phyloP scores from a whole-genome alignment of 495 filamentous ascomycete species.

The Penicillium cosmopolitanum region DNA sequence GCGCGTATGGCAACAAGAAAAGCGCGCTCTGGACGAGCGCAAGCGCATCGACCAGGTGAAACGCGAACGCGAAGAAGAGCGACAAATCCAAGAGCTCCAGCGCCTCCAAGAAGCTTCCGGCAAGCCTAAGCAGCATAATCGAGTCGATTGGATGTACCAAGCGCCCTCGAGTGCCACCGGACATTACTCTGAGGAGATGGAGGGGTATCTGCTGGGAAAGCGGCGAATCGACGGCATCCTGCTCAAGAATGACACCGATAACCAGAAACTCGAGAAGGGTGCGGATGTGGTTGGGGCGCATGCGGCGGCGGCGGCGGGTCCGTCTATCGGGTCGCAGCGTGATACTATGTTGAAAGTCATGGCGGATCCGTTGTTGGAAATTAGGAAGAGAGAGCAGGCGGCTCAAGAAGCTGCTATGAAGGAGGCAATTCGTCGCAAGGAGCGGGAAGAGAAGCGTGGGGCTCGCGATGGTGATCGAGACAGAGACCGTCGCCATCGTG shows the following conservation, averaged over 20 bases:
- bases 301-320: slow-evolving; percentile 60
- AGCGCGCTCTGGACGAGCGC: slow-evolving; percentile 92
- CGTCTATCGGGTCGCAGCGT: slow-evolving; percentile 63
- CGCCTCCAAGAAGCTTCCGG: slow-evolving; percentile 88
- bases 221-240: slow-evolving; percentile 80
- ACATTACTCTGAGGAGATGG: slow-evolving; percentile 89
- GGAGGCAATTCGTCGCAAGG: slow-evolving; percentile 71
- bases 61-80: slow-evolving; percentile 93
- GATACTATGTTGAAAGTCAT: slow-evolving; percentile 84
- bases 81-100: slow-evolving; percentile 88
- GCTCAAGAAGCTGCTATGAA: slow-evolving; percentile 89
- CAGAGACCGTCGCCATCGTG: slow-evolving; percentile 25
- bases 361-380: slow-evolving; percentile 87
- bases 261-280: slow-evolving; percentile 80
- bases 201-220: slow-evolving; percentile 92
- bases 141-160: slow-evolving; percentile 98
- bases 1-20: slow-evolving; percentile 83
- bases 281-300: slow-evolving; percentile 67
- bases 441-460: slow-evolving; percentile 64
- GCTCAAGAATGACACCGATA: slow-evolving; percentile 75
- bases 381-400: slow-evolving; percentile 90
- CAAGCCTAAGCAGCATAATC: slow-evolving; percentile 69
- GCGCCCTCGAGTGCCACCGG: slow-evolving; percentile 79
- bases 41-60: slow-evolving; percentile 85
- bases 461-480: slow-evolving; percentile 28